These are phyloP conservation scores for Coemansia sp. DNA, from an alignment of 192 early-diverging fungal species.

Conservation along the genomic window DNA sequence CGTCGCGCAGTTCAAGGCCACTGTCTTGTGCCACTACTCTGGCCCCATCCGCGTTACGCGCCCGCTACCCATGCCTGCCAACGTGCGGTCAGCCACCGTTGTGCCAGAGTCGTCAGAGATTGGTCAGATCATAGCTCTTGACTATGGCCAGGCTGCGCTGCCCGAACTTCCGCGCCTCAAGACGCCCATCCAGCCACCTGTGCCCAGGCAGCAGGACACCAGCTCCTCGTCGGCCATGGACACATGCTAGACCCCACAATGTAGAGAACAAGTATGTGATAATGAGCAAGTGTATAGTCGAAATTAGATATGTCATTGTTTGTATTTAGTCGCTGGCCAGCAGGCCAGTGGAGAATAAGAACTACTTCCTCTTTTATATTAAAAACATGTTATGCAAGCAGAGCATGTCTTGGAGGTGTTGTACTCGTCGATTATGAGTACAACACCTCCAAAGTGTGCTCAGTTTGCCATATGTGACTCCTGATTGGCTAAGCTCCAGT, in stretches of 20 bases:
- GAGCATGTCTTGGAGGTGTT: too few relatives aligned
- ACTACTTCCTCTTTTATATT: too few relatives aligned
- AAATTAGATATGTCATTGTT: too few relatives aligned
- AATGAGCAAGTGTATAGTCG: too few relatives aligned
- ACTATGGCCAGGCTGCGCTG: slow-evolving; percentile 23
- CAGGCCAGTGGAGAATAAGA: too few relatives aligned
- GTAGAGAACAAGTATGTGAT: too few relatives aligned
- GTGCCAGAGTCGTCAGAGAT: slow-evolving; percentile 52
- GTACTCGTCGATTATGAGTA: too few relatives aligned
- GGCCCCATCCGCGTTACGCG: slow-evolving; percentile 68
- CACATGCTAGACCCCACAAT: not conserved
- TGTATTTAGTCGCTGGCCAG: too few relatives aligned
- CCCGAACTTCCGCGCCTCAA: slow-evolving; percentile 49
- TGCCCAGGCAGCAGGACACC: slow-evolving; percentile 8
- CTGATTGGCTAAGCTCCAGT: too few relatives aligned
- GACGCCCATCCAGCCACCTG: slow-evolving; percentile 21
- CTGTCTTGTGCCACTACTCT: slow-evolving; percentile 59
- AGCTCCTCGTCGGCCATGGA: slow-evolving; percentile 23
- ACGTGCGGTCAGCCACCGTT: slow-evolving; percentile 67
- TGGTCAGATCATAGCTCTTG: slow-evolving; percentile 43
- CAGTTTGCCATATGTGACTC: too few relatives aligned
- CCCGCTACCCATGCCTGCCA: slow-evolving; percentile 61
- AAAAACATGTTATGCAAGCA: too few relatives aligned
- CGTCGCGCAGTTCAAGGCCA: slow-evolving; percentile 75
- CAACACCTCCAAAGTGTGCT: too few relatives aligned